These are phyloP conservation scores for Metschnikowia cubensis DNA, from an alignment of 805 yeast genomes.

Conservation along the genomic window DNA sequence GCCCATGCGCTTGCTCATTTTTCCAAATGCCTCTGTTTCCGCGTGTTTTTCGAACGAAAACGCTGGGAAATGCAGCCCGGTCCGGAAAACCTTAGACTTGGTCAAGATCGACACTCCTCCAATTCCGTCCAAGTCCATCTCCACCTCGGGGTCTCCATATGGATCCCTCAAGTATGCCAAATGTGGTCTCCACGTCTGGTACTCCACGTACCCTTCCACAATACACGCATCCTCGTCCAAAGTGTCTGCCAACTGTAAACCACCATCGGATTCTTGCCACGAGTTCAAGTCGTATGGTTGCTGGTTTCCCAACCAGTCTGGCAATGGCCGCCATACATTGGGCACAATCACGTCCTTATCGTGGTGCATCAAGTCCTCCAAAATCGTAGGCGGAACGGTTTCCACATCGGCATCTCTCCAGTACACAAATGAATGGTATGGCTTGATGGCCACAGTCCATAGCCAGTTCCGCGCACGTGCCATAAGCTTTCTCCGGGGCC, in stretches of 20 bases:
- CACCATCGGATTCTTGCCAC: conserved; percentile 85
- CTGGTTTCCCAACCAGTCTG: conserved; percentile 80
- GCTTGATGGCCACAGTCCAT: conserved; percentile 77
- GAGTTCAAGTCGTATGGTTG: conserved; percentile 84
- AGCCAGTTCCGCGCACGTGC: conserved; percentile 96
- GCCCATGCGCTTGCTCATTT: conserved; percentile 81
- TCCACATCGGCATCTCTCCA: conserved; percentile 99
- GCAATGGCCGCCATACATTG: conserved; percentile 87
- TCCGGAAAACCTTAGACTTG: conserved; percentile 79
- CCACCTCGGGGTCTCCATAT: conserved; percentile 89
- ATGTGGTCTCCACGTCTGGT: conserved; percentile 98
- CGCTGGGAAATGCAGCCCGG: conserved; percentile 94
- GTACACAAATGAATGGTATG: conserved; percentile 92
- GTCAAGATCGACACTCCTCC: conserved; percentile 95
- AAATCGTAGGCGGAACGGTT: conserved; percentile 73
- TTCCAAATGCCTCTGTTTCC: conserved; percentile 96
- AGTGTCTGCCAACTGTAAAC: conserved; percentile 65
- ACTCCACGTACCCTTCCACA: conserved; percentile 96
- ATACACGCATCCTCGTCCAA: conserved; percentile 93
- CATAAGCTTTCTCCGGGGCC: conserved; percentile 91
- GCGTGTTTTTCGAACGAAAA: conserved; percentile 95
- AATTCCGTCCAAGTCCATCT: conserved; percentile 91
- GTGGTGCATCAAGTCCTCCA: conserved; percentile 92
- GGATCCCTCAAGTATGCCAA: conserved; percentile 93
- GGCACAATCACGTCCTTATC: conserved; percentile 91